Evolutionary conservation across 2,329 filamentous ascomycete genomes (phyloP).

Genomic region (Zalaria obscura): DNA sequence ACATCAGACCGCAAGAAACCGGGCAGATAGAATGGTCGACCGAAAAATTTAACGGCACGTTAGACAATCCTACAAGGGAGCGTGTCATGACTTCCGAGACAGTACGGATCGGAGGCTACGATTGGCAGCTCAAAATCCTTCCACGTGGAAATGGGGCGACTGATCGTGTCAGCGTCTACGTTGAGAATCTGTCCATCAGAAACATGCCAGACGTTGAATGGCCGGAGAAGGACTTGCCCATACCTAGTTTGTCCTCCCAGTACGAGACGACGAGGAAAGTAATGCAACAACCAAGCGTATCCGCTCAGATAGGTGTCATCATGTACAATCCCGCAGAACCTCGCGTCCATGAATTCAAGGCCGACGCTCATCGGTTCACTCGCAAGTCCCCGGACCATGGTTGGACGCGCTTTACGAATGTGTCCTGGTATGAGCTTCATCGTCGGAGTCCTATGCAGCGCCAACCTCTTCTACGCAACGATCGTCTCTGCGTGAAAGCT

Average conservation of each 20-base stretch:
- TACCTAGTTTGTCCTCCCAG: conserved; percentile 13
- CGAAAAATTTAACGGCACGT: conserved; percentile 44
- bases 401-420: conserved; percentile 45
- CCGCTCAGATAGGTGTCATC: conserved; percentile 48
- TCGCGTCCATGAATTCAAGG: conserved; percentile 40
- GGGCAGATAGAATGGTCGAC: conserved; percentile 46
- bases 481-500: conserved; percentile 46
- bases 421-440: conserved; percentile 44
- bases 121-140: conserved; percentile 54
- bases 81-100: conserved; percentile 44
- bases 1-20: conserved; percentile 37
- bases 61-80: conserved; percentile 43
- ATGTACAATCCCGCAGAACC: conserved; percentile 51
- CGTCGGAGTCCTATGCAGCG: conserved; percentile 42
- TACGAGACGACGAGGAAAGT: conserved; percentile 7
- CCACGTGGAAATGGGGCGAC: conserved; percentile 43
- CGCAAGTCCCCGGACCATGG: conserved; percentile 46
- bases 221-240: conserved; percentile 12
- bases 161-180: conserved; percentile 43
- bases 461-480: conserved; percentile 43
- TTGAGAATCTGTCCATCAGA: conserved; percentile 42
- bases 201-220: conserved; percentile 9
- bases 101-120: conserved; percentile 42
- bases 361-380: conserved; percentile 45
- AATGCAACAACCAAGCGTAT: conserved; percentile 28